Evolutionary conservation across 2,329 filamentous ascomycete species (phyloP).

Genomic region (Chaetomium globosum): DNA sequence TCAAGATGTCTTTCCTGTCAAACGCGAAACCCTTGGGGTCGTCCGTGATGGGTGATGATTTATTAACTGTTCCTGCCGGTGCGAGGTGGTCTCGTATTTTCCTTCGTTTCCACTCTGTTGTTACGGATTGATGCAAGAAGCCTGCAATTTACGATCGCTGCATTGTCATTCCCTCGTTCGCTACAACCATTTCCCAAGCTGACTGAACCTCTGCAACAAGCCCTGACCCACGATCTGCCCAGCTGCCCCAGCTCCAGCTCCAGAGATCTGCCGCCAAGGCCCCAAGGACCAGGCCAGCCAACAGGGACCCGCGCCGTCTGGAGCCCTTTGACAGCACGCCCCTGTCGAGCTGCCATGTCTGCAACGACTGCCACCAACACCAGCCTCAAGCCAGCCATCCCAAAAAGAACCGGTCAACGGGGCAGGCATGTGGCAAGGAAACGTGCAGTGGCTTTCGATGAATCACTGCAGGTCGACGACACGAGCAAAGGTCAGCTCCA

Average conservation of each 20-base stretch:
- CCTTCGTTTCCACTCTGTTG: slow-evolving; percentile 2
- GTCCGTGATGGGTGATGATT: slow-evolving; percentile 2
- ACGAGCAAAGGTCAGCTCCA: slow-evolving; percentile 13
- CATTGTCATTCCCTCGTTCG: background rate
- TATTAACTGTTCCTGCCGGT: background rate
- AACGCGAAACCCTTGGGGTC: background rate
- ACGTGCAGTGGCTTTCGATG: slow-evolving; percentile 23
- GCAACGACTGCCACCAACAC: slow-evolving; percentile 16
- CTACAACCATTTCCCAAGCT: background rate
- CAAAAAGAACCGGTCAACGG: slow-evolving; percentile 8
- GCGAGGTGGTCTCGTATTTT: slow-evolving; percentile 11
- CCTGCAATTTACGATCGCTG: slow-evolving; percentile 23
- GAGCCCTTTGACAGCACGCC: slow-evolving; percentile 10
- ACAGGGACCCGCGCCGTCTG: slow-evolving; percentile 16
- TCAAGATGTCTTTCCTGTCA: background rate
- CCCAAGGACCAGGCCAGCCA: slow-evolving; percentile 12
- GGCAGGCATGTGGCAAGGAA: slow-evolving; percentile 16
- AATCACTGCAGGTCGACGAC: slow-evolving; percentile 23
- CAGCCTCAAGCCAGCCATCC: slow-evolving; percentile 15
- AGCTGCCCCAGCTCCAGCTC: background rate
- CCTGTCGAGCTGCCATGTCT: slow-evolving; percentile 14
- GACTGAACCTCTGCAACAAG: background rate
- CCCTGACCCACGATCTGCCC: slow-evolving; percentile 14
- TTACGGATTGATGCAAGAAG: slow-evolving; percentile 13
- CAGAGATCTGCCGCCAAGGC: slow-evolving; percentile 7